phyloP scores from a whole-genome alignment of 2,329 filamentous ascomycete species.

The Aspergillus neoniger region DNA sequence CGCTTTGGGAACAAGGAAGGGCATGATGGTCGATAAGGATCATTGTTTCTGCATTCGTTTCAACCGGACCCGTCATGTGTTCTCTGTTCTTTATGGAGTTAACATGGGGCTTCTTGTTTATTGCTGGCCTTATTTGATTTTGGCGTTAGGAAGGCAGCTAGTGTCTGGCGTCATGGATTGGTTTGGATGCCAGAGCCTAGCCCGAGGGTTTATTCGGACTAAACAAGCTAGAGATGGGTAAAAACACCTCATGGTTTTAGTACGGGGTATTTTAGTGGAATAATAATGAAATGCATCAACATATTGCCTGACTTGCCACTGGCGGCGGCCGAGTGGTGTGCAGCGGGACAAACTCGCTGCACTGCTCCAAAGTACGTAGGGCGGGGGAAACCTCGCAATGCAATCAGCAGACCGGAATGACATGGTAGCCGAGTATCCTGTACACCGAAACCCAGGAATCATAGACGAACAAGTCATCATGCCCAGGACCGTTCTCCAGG shows the following conservation, averaged over 20 bases:
- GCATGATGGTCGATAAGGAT: neutral
- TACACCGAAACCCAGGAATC: neutral
- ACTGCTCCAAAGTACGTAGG: neutral
- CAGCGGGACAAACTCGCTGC: neutral
- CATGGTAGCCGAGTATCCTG: neutral
- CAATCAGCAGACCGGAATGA: neutral
- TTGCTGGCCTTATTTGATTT: neutral
- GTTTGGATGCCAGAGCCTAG: neutral
- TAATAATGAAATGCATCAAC: neutral
- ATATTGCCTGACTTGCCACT: neutral
- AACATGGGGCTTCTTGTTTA: neutral
- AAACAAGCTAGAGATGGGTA: neutral
- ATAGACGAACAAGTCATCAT: neutral
- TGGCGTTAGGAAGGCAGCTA: neutral
- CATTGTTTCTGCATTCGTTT: neutral
- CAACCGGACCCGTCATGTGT: neutral
- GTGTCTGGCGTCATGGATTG: neutral
- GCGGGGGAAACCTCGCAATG: neutral
- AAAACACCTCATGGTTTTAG: neutral
- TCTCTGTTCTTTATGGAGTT: neutral
- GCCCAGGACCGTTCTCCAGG: neutral
- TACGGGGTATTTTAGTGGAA: neutral
- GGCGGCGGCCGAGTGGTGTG: neutral
- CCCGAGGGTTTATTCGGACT: neutral
- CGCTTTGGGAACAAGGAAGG: constrained; percentile 14